Base-by-base conservation (phyloP, 257 asterid genomes). In the Rehmannia glutinosa region DNA sequence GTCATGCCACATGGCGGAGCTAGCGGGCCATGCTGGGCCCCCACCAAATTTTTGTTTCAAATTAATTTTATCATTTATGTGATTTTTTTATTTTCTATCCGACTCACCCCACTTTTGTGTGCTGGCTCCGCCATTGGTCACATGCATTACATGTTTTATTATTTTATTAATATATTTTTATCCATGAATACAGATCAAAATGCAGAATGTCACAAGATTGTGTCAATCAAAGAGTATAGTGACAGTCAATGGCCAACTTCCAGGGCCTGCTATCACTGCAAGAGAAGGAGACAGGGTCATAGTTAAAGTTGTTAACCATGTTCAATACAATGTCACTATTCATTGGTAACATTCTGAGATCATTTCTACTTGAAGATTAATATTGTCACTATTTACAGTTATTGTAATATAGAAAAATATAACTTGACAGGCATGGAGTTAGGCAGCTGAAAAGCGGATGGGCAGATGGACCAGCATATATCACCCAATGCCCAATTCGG, bases 401-500 rank as follows among this genome's bases (percentile, higher is more conserved):
- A n/a, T n/a, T n/a, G n/a, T n/a, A n/a, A n/a, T n/a, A n/a, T n/a
- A n/a, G n/a, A n/a, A n/a, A n/a, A n/a, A n/a, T 52, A 19, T 42
- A 43, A 1, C 4, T 21, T n/a, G 27, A 66, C 47, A 85, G 94
- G 94, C 94, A 86, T 17, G 95, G 90, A 53, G 62, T 86, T 0
- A 76, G 81, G 68, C 95, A 82, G 58, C 66, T 84, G 39, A 65
- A 87, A 57, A 87, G 88, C 19, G 88, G 87, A 47, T 87, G 94
- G 94, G 94, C 94, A 0, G 90, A 86, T 36, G 90, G 94, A 47
- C 84, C 90, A 0, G 88, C 93, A 6, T 83, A 86, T 69, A 25
- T 86, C 55, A 78, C 93, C 4, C 88, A 86, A 45, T 86, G 94
- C 57, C 88, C 94, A 0, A 86, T 86, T 70, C 90, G 76, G 59